Conservation (phyloP, 805 yeast genomes). For the Sugiyamaella smithiae region DNA sequence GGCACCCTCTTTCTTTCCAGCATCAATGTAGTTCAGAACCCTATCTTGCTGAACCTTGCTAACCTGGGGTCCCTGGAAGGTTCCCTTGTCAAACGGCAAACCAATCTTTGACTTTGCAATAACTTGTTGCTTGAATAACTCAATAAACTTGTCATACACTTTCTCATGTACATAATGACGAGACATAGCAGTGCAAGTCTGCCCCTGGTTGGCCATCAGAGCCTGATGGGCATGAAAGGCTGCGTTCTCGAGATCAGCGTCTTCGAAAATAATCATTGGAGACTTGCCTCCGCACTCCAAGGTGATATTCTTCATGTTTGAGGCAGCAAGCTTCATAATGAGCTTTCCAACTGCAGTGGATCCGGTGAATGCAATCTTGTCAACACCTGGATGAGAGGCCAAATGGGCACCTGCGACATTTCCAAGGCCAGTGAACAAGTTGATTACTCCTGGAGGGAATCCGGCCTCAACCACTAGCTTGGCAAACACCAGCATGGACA, state of each 20-base stretch:
- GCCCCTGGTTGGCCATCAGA: slow-evolving; percentile 91
- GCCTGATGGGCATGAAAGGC: slow-evolving; percentile 71
- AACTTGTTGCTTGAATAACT: slow-evolving; percentile 52
- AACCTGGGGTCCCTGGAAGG: slow-evolving; percentile 88
- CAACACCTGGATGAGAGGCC: slow-evolving; percentile 61
- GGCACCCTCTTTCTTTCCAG: slow-evolving; percentile 83
- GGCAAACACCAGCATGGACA: slow-evolving; percentile 63
- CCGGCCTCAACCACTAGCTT: slow-evolving; percentile 60
- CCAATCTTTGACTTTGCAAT: slow-evolving; percentile 61
- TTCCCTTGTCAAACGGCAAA: slow-evolving; percentile 70
- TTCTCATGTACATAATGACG: slow-evolving; percentile 84
- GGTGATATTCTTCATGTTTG: slow-evolving; percentile 78
- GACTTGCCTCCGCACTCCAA: slow-evolving; percentile 96
- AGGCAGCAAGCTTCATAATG: slow-evolving; percentile 72
- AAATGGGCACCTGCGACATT: slow-evolving; percentile 64
- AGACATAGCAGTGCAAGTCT: slow-evolving; percentile 93
- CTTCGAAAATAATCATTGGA: slow-evolving; percentile 83
- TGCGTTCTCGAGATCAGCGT: slow-evolving; percentile 75
- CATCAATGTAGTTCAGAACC: slow-evolving; percentile 68
- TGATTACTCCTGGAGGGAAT: slow-evolving; percentile 73
- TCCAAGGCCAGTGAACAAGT: slow-evolving; percentile 70
- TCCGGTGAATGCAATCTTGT: slow-evolving; percentile 92
- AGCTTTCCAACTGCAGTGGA: slow-evolving; percentile 84
- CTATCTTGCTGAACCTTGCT: slow-evolving; percentile 71
- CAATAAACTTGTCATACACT: slow-evolving; percentile 70